Evolutionary conservation across 441 rosid genomes (phyloP), one percentile per base, ranked within the genome.

Genomic region (Erysimum cheiri): DNA sequence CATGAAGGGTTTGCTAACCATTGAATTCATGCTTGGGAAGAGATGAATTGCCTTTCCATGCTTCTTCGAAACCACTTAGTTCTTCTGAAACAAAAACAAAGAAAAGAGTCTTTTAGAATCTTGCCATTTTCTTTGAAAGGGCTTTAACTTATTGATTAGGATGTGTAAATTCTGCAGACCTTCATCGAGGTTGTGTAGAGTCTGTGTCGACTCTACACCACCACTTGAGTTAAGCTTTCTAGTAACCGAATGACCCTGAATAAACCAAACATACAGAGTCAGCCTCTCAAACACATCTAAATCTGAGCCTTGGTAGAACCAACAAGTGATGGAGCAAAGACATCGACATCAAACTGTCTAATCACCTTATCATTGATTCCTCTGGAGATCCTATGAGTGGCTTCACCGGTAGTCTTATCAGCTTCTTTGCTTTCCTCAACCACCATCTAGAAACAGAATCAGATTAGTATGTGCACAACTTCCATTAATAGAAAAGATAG

Each of bases 401-500:
- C 97, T 80, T 84, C 87, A 80, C 95, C 88, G 0, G 91, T 83
- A 64, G 88, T 82, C 73, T 55, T 82, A 82, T 93, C 93, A 1
- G 96, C 97, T 77, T 89, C 92, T 78, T 78, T 89, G 82, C 81
- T 82, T 77, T 93, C 98, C 88, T 91, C 97, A 39, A 89, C 49
- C 73, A 85, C 72, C 41, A 78, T 82, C 98, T 91, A 79, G 11
- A 67, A 49, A 78, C 32, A 70, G 56, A 37, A 46, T 37, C 46
- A 26, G 8, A 29, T 64, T 3, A 69, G 39, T 70, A 55, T 36
- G 35, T 7, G 28, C 28, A 68, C 35, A 39, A 59, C 26, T 41
- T 24, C 5, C 3, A 1, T 2, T 43, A 31, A 57, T 9, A 31
- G 14, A 56, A 49, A 50, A 14, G 15, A 35, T 14, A 1, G 28